Conservation (phyloP, 176 grass and related monocot genomes). For the Triticum dicoccoides region DNA sequence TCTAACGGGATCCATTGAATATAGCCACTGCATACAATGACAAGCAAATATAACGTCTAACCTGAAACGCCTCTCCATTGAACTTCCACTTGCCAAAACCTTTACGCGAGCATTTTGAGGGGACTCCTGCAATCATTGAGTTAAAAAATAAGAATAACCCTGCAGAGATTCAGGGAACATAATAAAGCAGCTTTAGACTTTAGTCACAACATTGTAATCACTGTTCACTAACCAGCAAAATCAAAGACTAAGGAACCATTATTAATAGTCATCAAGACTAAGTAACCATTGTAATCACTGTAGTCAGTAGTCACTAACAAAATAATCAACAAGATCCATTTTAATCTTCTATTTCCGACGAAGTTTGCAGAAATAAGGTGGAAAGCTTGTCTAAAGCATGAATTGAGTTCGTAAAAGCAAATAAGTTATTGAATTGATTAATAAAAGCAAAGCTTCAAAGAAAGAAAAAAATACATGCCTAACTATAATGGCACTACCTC, state of each 20-base stretch:
- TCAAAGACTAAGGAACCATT: slow-evolving; percentile 10
- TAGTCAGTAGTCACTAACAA: background rate
- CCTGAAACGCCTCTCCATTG: slow-evolving; percentile 96
- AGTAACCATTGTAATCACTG: background rate
- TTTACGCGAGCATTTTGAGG: slow-evolving; percentile 93
- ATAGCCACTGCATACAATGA: background rate
- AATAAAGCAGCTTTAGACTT: background rate
- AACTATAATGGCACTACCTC: background rate
- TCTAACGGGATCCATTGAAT: background rate
- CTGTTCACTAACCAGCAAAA: background rate
- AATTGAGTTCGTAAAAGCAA: background rate
- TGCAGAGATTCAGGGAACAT: background rate
- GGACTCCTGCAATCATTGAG: slow-evolving; percentile 61
- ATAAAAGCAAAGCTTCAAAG: slow-evolving; percentile 3
- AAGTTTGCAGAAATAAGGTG: background rate
- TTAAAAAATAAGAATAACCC: slow-evolving; percentile 20
- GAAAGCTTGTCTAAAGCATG: slow-evolving; percentile 2
- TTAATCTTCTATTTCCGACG: background rate
- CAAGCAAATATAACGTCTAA: slow-evolving; percentile 19
- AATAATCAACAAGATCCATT: background rate
- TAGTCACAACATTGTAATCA: background rate
- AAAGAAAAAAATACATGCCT: background rate
- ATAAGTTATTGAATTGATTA: background rate
- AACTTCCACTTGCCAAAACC: slow-evolving; percentile 91
- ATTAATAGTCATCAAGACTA: background rate